Percentiles rank a stretch among this genome's conserved stretches.
phyloP scores from a whole-genome alignment of 306 rosid species.

The Quercus aquifolioides region DNA sequence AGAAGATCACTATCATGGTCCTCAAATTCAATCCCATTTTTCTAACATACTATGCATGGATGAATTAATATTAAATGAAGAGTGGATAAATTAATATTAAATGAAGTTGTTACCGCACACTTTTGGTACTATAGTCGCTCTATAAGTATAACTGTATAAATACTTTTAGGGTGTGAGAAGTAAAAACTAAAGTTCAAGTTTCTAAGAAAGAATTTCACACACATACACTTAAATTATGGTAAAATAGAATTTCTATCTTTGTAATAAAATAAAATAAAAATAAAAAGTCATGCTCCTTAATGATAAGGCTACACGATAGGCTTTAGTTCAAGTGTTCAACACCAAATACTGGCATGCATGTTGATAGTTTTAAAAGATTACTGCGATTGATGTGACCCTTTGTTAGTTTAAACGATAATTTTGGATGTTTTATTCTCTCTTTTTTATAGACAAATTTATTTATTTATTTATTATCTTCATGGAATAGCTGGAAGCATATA shows the following conservation, averaged over 20 bases:
- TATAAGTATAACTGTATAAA: no score
- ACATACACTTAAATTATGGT: fast-evolving
- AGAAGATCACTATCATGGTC: neutral
- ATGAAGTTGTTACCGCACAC: no score
- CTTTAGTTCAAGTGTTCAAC: neutral
- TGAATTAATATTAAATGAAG: neutral
- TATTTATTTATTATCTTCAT: neutral
- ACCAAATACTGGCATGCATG: neutral
- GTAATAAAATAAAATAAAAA: no score
- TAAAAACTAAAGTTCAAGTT: fast-evolving
- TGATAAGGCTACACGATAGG: no score
- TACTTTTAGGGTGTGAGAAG: fast-evolving
- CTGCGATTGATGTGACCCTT: neutral
- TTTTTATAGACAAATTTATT: neutral
- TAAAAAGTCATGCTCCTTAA: no score
- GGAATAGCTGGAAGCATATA: no score
- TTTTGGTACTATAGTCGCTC: fast-evolving
- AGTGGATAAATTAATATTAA: no score
- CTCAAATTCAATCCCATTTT: neutral
- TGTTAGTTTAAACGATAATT: no score
- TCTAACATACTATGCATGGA: neutral
- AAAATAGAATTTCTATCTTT: no score
- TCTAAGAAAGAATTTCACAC: no score
- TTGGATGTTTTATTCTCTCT: neutral
- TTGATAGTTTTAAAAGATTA: neutral